A percentile compares a stretch with the other conserved stretches of the same genome.
Evolutionary conservation across 768 basidiomycete genomes (phyloP).

Genomic region (Serendipita sp.): DNA sequence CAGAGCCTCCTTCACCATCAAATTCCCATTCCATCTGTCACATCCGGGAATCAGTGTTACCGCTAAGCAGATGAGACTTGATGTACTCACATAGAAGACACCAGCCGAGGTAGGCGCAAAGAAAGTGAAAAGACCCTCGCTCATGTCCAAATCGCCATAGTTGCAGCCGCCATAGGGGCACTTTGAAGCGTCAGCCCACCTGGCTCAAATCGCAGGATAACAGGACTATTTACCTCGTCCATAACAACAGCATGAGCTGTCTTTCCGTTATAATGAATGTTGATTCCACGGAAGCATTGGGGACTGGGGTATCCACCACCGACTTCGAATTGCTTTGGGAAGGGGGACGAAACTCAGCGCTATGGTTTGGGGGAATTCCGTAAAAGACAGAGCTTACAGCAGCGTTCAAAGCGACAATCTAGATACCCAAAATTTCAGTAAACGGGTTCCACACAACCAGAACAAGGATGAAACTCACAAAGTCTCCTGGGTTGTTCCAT

Average conservation of each 20-base stretch:
- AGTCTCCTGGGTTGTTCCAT: conserved; percentile 25
- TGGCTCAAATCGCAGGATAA: neutral
- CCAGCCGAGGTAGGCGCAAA: conserved; percentile 36
- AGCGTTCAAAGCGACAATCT: conserved; percentile 42
- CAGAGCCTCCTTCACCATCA: neutral
- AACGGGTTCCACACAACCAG: neutral
- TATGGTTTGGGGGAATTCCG: neutral
- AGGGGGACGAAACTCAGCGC: conserved; percentile 17
- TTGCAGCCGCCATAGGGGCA: conserved; percentile 46
- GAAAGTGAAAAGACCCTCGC: conserved; percentile 44
- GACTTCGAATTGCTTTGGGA: conserved; percentile 27
- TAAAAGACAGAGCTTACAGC: conserved; percentile 3
- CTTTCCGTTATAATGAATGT: conserved; percentile 45
- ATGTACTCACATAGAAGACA: conserved; percentile 32
- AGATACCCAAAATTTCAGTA: conserved; percentile 3
- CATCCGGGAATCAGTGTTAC: too few species aligned
- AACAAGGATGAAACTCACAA: conserved; percentile 20
- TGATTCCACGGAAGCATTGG: conserved; percentile 43
- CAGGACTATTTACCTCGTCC: conserved; percentile 37
- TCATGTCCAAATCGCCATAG: conserved; percentile 50
- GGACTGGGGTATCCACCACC: conserved; percentile 48
- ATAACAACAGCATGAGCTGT: conserved; percentile 39
- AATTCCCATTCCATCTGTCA: neutral
- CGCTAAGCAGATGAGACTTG: too few species aligned
- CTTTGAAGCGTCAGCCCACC: conserved; percentile 19